Base-by-base conservation (phyloP, 495 filamentous ascomycete species). In the Hyaloscypha bicolor region DNA sequence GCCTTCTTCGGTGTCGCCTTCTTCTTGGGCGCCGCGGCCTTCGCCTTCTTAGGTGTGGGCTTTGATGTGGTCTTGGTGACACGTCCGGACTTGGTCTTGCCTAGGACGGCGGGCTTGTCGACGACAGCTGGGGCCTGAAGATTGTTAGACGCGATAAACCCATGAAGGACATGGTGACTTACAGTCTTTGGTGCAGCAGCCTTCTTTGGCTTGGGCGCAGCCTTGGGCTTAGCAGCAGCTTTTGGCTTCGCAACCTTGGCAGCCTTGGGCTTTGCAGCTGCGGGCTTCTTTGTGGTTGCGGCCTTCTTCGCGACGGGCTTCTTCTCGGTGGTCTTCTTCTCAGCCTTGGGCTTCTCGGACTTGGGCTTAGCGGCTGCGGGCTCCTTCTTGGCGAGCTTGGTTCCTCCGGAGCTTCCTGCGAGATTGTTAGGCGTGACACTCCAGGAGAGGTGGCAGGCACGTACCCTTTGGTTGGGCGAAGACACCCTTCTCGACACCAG, bases 391-490 rank as follows among this genome's bases (percentile, higher is more conserved):
- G 90, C 91, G 55, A 99, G 90, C 89, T 99, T 99, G 80, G 97
- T 92, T 69, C 93, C 91, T 52, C 95, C 95, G 56, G 95, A 98
- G 62, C 92, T 84, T 71, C 94, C 93, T 74, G 51, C 64, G 14
- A 48, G 25, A 0, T 22, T 11, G 29, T 51, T 65, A 31, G 67
- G 39, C 21, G 11, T 21, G n/a, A 12, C 25, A 9, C 39, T 30
- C 21, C 11, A 63, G 51, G 6, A 30, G 64, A 79, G 29, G 76
- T 72, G 29, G 25, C 39, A 9, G 56, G 32, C 64, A 83, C 90
- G 76, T 87, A 96, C 95, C 95, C 87, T 99, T 99, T 67, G 95
- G 95, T 73, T 96, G 93, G 67, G 87, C 85, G 78, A 98, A 98
- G 68, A 92, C 85, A 56, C 91, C 91, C 83, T 91, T 92, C 73